These are phyloP conservation scores for Metschnikowia aberdeeniae DNA, from an alignment of 805 yeast genomes.

Conservation along the genomic window DNA sequence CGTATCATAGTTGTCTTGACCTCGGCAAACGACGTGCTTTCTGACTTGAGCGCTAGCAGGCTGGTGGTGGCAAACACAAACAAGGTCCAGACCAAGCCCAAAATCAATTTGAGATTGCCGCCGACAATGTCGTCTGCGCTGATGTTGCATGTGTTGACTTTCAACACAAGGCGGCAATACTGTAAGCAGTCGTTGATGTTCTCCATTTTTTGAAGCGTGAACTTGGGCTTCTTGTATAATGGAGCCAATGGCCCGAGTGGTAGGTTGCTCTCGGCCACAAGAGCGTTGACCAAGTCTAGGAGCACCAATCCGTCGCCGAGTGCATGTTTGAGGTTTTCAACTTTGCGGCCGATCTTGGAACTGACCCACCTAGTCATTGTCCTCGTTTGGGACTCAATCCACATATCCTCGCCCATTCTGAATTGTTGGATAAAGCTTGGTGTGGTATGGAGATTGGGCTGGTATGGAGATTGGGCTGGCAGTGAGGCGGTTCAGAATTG, in stretches of 20 bases:
- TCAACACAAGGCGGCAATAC: conserved; percentile 36
- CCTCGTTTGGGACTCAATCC: conserved; percentile 45
- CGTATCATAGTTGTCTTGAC: conserved; percentile 32
- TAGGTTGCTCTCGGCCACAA: conserved; percentile 19
- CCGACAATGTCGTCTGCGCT: conserved; percentile 49
- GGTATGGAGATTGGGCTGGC: no score
- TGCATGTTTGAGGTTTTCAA: conserved; percentile 28
- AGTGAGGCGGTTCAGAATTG: no score
- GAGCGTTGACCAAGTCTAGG: conserved; percentile 31
- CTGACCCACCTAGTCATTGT: conserved; percentile 51
- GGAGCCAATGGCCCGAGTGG: conserved; percentile 27
- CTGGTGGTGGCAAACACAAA: conserved; percentile 39
- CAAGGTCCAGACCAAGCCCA: conserved; percentile 49
- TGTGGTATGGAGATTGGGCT: no score
- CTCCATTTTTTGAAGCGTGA: conserved; percentile 44
- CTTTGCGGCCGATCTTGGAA: conserved; percentile 26
- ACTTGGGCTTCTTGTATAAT: conserved; percentile 34
- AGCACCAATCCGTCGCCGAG: conserved; percentile 40
- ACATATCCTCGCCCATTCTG: conserved; percentile 17
- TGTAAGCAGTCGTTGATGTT: conserved; percentile 42
- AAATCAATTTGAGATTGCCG: conserved; percentile 43
- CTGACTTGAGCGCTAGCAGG: conserved; percentile 19
- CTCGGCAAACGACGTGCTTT: conserved; percentile 25
- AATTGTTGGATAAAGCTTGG: no score
- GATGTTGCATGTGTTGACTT: conserved; percentile 40